A percentile compares a stretch with the other conserved stretches of the same genome.
phyloP scores from a whole-genome alignment of 208 protist genomes.

The Leishmania gerbilli region DNA sequence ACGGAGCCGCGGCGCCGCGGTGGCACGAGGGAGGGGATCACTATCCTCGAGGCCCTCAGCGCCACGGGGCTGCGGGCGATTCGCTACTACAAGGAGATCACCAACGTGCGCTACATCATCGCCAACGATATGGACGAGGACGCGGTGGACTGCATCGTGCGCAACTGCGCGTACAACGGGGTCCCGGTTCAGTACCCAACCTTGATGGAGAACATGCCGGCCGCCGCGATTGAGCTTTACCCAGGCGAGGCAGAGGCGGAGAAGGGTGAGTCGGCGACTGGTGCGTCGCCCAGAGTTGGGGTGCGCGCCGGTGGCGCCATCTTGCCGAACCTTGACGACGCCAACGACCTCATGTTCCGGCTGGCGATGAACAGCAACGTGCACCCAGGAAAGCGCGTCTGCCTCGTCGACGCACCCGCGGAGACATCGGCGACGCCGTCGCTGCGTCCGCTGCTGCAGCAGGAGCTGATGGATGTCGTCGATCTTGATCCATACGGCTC shows the following conservation, averaged over 20 bases:
- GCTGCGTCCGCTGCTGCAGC: slow-evolving; percentile 69
- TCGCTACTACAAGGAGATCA: slow-evolving; percentile 98
- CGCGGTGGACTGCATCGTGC: slow-evolving; percentile 95
- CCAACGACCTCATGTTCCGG: slow-evolving; percentile 90
- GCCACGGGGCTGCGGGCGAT: slow-evolving; percentile 98
- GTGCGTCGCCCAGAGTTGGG: slow-evolving; percentile 6
- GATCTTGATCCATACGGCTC: slow-evolving; percentile 99
- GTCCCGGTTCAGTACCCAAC: slow-evolving; percentile 64
- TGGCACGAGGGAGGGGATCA: slow-evolving; percentile 81
- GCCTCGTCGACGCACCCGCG: slow-evolving; percentile 15
- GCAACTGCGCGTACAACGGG: slow-evolving; percentile 96
- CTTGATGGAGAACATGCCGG: slow-evolving; percentile 83
- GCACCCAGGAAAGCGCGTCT: slow-evolving; percentile 53
- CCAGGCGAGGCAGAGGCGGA: not conserved
- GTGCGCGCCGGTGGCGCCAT: slow-evolving; percentile 65
- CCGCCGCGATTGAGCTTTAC: slow-evolving; percentile 40
- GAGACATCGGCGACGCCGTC: not conserved
- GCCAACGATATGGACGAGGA: slow-evolving; percentile 97
- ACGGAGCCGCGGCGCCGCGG: slow-evolving; percentile 63
- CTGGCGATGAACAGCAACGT: slow-evolving; percentile 65
- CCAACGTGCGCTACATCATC: slow-evolving; percentile 95
- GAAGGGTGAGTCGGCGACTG: not conserved
- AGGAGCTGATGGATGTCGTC: slow-evolving; percentile 96
- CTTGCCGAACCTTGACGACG: slow-evolving; percentile 94
- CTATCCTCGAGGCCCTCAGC: slow-evolving; percentile 97